phyloP scores from a whole-genome alignment of 2,329 filamentous ascomycete genomes.

The Daldinia eschscholtzii region DNA sequence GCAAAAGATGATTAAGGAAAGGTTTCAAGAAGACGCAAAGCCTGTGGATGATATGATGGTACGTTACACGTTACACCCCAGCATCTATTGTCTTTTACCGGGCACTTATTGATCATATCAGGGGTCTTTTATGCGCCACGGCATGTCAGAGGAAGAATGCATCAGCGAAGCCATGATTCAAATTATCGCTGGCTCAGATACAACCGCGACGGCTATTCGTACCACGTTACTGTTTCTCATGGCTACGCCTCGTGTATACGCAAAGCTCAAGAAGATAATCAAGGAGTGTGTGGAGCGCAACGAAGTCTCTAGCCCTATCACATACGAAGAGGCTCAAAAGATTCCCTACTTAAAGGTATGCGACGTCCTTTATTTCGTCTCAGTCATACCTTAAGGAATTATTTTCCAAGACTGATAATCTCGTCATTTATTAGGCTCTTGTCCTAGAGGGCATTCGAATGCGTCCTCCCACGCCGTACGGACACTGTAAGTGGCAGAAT shows the following conservation, averaged over 20 bases:
- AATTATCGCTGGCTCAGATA: neutral
- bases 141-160: neutral
- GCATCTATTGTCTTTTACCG: neutral
- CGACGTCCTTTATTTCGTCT: neutral
- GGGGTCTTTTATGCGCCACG: conserved; percentile 4
- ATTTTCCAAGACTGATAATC: neutral
- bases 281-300: conserved; percentile 48
- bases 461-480: neutral
- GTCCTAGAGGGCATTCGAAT: conserved; percentile 5
- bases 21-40: neutral
- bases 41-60: conserved; percentile 2
- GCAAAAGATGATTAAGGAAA: neutral
- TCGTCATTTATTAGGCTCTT: neutral
- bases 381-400: neutral
- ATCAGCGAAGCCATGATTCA: neutral
- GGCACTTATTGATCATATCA: neutral
- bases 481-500: neutral
- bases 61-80: neutral
- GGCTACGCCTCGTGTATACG: conserved; percentile 2
- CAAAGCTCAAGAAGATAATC: conserved; percentile 59
- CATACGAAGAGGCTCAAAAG: conserved; percentile 47
- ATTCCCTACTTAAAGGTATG: conserved; percentile 51
- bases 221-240: neutral
- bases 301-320: conserved; percentile 49
- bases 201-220: neutral